Base-by-base conservation (phyloP, 176 grass and related monocot species). In the Bromus sterilis region DNA sequence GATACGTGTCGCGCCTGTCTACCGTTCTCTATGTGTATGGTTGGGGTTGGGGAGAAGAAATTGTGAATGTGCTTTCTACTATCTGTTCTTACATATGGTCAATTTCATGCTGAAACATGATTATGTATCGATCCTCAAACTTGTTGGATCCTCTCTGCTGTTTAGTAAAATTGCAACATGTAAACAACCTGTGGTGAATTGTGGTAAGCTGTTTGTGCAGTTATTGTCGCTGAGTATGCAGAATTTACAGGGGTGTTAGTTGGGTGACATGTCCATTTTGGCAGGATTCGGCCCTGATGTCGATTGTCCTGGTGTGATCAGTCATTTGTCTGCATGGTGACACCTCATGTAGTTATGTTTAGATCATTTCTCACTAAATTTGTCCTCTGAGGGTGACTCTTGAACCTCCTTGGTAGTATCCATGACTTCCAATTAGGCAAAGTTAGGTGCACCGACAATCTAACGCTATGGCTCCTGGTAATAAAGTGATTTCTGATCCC, bases 1-100 rank as follows among this genome's bases (percentile, higher is more conserved):
- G 68, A 20, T 63, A 43, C 71, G 37, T 74, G 66, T 67, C 37
- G 66, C 36, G 74, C 81, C 78, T 78, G 43, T 82, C 73, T 35
- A 24, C 67, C 35, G 70, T 41, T 83, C 9, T 78, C 51, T 81
- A 30, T 44, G 36, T 78, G 79, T 77, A 16, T 66, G 56, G 13
- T 82, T 65, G 68, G 44, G 56, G 13, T 82, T 65, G 68, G 44
- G 78, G 83, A 44, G 26, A 46, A 35, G 0, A 49, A 80, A 58
- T 69, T 32, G 42, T 78, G n/a, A 78, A 86, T 48, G 44, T 67
- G 12, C 16, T 56, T 31, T 70, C 24, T 7, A 2, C 48, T 1
- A 20, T 82, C 41, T 72, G 29, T 72, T 68, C 31, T 57, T 57
- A 40, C 63, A 41, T 58, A 44, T 44, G 12, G 18, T 73, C 37